A percentile compares a stretch with the other conserved stretches of the same genome.
phyloP scores from a whole-genome alignment of 2,329 filamentous ascomycete genomes.

The Metarhizium album region DNA sequence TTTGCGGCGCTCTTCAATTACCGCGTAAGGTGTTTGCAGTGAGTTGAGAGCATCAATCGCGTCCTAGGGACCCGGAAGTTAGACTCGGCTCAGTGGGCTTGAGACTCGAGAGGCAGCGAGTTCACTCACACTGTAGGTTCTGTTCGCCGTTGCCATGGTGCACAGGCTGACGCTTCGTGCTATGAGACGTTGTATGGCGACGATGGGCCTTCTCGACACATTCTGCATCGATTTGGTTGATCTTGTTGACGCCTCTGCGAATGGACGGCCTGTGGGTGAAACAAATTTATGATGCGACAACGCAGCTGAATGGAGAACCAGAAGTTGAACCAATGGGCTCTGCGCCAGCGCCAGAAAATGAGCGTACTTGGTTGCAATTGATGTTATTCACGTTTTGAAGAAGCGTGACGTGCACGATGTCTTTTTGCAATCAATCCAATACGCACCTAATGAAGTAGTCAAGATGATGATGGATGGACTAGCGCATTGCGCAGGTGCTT shows the following conservation, averaged over 20 bases:
- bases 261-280: background rate
- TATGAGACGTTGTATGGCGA: constrained; percentile 13
- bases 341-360: background rate
- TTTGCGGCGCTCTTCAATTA: constrained; percentile 68
- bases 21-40: constrained; percentile 77
- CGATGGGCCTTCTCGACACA: constrained; percentile 18
- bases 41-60: constrained; percentile 80
- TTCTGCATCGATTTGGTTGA: constrained; percentile 19
- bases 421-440: background rate
- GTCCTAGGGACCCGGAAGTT: constrained; percentile 42
- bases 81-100: background rate
- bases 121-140: constrained; percentile 24
- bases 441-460: too few species aligned
- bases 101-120: background rate
- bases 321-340: background rate
- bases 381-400: background rate
- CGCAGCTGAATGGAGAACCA: background rate
- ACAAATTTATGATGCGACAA: background rate
- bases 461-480: too few species aligned
- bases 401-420: background rate
- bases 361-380: background rate
- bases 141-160: constrained; percentile 18
- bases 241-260: background rate
- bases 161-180: constrained; percentile 9
- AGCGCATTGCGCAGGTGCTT: background rate